Evolutionary conservation across 2,329 filamentous ascomycete genomes (phyloP).

Genomic region (Penicillium sumatraense): DNA sequence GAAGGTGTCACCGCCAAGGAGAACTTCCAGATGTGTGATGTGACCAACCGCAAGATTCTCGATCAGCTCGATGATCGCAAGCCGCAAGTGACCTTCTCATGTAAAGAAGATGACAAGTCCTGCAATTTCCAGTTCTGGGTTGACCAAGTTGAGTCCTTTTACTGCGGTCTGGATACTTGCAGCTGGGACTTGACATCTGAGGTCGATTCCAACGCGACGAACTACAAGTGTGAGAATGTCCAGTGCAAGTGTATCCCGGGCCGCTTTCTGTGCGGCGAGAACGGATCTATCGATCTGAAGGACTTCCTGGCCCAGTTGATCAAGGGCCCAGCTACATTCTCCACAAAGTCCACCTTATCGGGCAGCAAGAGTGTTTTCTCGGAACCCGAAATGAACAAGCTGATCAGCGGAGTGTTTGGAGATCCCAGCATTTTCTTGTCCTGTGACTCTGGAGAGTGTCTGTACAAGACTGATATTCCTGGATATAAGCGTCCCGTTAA

Average conservation of each 20-base stretch:
- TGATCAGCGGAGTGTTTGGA: conserved; percentile 88
- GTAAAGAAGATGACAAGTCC: conserved; percentile 71
- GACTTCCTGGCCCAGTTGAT: conserved; percentile 86
- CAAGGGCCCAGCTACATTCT: conserved; percentile 84
- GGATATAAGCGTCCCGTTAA: conserved; percentile 88
- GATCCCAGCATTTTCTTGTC: conserved; percentile 84
- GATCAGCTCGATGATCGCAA: conserved; percentile 82
- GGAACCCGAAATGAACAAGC: conserved; percentile 88
- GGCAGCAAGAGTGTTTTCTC: conserved; percentile 75
- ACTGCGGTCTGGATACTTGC: conserved; percentile 86
- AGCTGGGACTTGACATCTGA: conserved; percentile 71
- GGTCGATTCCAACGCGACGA: conserved; percentile 75
- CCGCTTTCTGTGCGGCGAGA: conserved; percentile 91
- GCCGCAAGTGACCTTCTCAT: conserved; percentile 94
- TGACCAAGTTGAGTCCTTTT: conserved; percentile 91
- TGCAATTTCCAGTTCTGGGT: conserved; percentile 99
- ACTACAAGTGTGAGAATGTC: conserved; percentile 83
- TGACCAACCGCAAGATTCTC: conserved; percentile 93
- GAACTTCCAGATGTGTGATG: conserved; percentile 97
- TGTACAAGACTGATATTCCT: conserved; percentile 90
- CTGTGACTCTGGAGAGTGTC: conserved; percentile 86
- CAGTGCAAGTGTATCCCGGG: conserved; percentile 86
- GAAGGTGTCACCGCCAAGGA: conserved; percentile 88
- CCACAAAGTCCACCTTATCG: conserved; percentile 65
- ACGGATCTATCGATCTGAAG: conserved; percentile 86